Base-by-base conservation (phyloP, 371 early-diverging fungal species). In the Rhizopus microsporus region DNA sequence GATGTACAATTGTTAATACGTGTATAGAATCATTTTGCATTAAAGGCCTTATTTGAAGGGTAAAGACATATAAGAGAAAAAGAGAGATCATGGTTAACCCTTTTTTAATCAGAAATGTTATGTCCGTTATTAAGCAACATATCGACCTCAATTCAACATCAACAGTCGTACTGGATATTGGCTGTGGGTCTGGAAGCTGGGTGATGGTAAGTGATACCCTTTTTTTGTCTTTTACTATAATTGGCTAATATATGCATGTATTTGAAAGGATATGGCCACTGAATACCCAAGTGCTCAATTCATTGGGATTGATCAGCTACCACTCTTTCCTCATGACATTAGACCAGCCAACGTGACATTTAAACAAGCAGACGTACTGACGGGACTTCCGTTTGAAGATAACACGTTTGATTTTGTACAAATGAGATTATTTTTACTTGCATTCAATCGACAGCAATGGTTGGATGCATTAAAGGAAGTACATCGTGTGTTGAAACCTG, bases 361-460 rank as follows among this genome's bases (percentile, higher is more conserved):
- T 63, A 55, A 66, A 30, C 62, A 68, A 23, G 60, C 60, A n/a
- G 78, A 80, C 49, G 69, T 77, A 35, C 50, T 68, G 13, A 56
- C 62, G 9, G 78, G 77, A 2, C 56, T 80, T 16, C 69, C 78
- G 10, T 76, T 67, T 56, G 60, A 72, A n/a, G 75, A 74, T 40
- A 65, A 78, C 45, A 43, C 63, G 30, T 80, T 82, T 59, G 82
- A 84, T 45, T 68, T 76, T 44, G 70, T 83, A 17, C 74, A 83
- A 23, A 68, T 77, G 56, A 66, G 81, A 44, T 51, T 72, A 16
- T 72, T 74, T 34, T 60, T 59, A 3, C 43, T 68, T 31, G 63
- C 57, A 0, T 56, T 72, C 7, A 57, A 63, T 15, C 51, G 37
- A n/a, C 23, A 23, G 1, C 48, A 68, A 46, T 72, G 69, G 65